phyloP scores from a whole-genome alignment of 345 rosid genomes.

The Gossypium raimondii region DNA sequence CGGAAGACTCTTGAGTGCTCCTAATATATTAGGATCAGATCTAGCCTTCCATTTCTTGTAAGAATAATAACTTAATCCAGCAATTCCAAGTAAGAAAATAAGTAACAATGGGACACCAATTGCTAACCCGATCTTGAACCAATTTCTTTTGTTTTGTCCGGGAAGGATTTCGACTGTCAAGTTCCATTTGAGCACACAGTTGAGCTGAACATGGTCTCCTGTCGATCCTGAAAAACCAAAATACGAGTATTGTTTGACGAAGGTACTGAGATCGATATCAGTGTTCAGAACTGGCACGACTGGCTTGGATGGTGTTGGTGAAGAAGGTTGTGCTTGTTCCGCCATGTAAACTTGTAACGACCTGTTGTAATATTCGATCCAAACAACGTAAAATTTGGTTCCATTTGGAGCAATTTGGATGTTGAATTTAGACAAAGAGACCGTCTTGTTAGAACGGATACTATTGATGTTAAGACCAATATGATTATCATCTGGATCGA shows the following conservation, averaged over 20 bases:
- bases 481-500: slow-evolving; percentile 63
- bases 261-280: slow-evolving; percentile 31
- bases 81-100: slow-evolving; percentile 14
- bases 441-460: slow-evolving; percentile 30
- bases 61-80: slow-evolving; percentile 10
- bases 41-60: slow-evolving; percentile 22
- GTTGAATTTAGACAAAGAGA: slow-evolving; percentile 24
- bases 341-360: slow-evolving; percentile 35
- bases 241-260: slow-evolving; percentile 38
- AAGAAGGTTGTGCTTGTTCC: slow-evolving; percentile 9
- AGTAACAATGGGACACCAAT: slow-evolving; percentile 24
- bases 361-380: slow-evolving; percentile 45
- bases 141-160: background rate
- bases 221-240: slow-evolving; percentile 59
- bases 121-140: slow-evolving; percentile 24
- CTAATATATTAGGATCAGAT: slow-evolving; percentile 32
- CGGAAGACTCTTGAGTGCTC: slow-evolving; percentile 47
- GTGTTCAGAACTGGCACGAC: slow-evolving; percentile 24
- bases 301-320: slow-evolving; percentile 24
- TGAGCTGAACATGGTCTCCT: slow-evolving; percentile 35
- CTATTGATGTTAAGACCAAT: slow-evolving; percentile 52
- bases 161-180: slow-evolving; percentile 42
- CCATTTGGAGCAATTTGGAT: slow-evolving; percentile 35
- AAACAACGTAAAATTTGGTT: slow-evolving; percentile 28
- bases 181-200: slow-evolving; percentile 52